Conservation (phyloP, 2,329 filamentous ascomycete genomes). For the Simplicillium aogashimaense region DNA sequence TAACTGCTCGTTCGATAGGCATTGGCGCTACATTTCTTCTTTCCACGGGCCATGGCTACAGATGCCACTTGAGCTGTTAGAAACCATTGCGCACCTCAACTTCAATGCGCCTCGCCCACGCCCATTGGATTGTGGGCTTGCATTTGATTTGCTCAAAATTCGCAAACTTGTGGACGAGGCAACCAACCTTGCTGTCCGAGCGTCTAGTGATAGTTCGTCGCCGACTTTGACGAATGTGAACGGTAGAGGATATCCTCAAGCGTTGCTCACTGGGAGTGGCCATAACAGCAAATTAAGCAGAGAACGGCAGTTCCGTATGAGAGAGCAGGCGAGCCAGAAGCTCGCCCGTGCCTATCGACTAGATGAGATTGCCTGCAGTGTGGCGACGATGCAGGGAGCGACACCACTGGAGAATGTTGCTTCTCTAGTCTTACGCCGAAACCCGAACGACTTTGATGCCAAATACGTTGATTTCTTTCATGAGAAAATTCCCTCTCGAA, state of each 20-base stretch:
- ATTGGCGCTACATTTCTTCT: conserved; percentile 77
- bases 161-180: conserved; percentile 72
- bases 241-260: neutral
- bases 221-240: conserved; percentile 46
- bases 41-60: conserved; percentile 80
- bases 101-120: conserved; percentile 67
- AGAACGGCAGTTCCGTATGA: conserved; percentile 69
- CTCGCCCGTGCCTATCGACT: conserved; percentile 68
- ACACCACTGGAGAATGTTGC: conserved; percentile 71
- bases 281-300: conserved; percentile 59
- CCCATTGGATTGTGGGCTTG: conserved; percentile 68
- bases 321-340: conserved; percentile 71
- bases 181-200: conserved; percentile 65
- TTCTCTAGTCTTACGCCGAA: conserved; percentile 60
- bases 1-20: conserved; percentile 34
- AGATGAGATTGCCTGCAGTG: conserved; percentile 75
- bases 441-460: conserved; percentile 58
- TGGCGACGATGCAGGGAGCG: conserved; percentile 74
- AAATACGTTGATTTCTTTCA: conserved; percentile 91
- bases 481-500: conserved; percentile 73
- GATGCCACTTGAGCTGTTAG: conserved; percentile 67
- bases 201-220: conserved; percentile 62
- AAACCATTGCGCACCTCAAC: conserved; percentile 69
- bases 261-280: conserved; percentile 31
- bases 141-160: conserved; percentile 80